Conservation (phyloP, 371 early-diverging fungal species). For the Globomyces sp. region DNA sequence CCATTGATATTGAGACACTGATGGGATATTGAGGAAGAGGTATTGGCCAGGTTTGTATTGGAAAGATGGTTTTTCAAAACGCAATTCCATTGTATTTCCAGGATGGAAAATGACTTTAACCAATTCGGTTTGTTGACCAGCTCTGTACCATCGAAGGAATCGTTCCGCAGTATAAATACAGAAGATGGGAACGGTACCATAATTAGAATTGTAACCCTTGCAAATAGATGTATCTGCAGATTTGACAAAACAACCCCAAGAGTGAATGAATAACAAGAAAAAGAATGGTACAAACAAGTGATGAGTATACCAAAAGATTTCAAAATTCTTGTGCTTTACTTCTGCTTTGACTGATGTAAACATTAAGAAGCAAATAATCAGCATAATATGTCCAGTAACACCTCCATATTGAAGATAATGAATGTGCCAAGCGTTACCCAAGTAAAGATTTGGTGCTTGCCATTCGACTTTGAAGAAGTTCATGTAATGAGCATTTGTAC, state of each 20-base stretch:
- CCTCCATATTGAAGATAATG: constrained; percentile 54
- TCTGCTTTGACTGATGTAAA: constrained; percentile 56
- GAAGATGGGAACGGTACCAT: constrained; percentile 49
- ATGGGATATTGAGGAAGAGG: constrained; percentile 67
- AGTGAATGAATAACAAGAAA: constrained; percentile 61
- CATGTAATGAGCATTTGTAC: constrained; percentile 51
- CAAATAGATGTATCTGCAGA: constrained; percentile 34
- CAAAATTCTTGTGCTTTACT: constrained; percentile 58
- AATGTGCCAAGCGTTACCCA: constrained; percentile 38
- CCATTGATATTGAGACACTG: constrained; percentile 50
- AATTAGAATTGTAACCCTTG: constrained; percentile 49
- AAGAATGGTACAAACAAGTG: constrained; percentile 66
- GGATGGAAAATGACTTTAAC: constrained; percentile 69
- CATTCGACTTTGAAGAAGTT: constrained; percentile 48
- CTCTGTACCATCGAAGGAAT: constrained; percentile 51
- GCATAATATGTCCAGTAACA: constrained; percentile 65
- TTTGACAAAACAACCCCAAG: constrained; percentile 61
- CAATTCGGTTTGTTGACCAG: constrained; percentile 46
- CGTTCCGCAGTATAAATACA: constrained; percentile 63
- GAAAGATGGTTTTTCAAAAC: constrained; percentile 61
- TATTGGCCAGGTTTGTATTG: constrained; percentile 70
- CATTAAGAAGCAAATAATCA: constrained; percentile 60
- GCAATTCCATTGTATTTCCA: constrained; percentile 67
- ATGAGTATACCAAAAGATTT: constrained; percentile 74
- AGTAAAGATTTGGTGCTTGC: constrained; percentile 16